Evolutionary conservation across 2,329 filamentous ascomycete species (phyloP), one percentile per base, ranked within the genome.

Genomic region (Venturia nashicola): DNA sequence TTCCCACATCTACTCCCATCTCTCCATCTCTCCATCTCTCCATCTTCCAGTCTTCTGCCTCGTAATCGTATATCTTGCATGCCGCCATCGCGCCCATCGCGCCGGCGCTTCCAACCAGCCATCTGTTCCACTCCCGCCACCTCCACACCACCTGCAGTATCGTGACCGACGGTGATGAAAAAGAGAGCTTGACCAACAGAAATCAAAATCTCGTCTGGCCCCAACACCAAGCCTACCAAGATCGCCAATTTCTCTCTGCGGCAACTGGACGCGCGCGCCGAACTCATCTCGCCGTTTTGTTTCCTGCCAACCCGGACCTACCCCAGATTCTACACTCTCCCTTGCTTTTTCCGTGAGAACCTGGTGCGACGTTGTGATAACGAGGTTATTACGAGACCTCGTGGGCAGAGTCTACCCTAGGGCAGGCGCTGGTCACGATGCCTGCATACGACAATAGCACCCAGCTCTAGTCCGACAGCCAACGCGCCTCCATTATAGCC

Each of bases 131-230:
- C 51, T 57, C 27, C 51, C 51, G 51, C 51, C 51, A 55, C 51
- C 51, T 55, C 51, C 51, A 55, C 51, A 34, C 27, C 0, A n/a
- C 27, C 51, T 36, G 51, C 32, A 57, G 32, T 65, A 57, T 51
- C 43, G 57, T 57, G 16, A 36, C n/a, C 43, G 20, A 34, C 36
- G 36, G 65, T 69, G 68, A 66, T 67, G 46, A 65, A 64, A 67
- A 61, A 59, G 51, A 62, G 40, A 64, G 64, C 70, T 72, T 74
- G 67, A 74, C 70, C 64, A n/a, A n/a, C n/a, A n/a, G n/a, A 65
- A 62, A 65, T 12, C 39, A 9, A 65, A 46, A 65, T 7, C 8
- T 54, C 48, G 48, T 34, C 23, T 32, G n/a, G 14, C 18, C 36
- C 51, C 6, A 36, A n/a, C 51, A n/a, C 51, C 27, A 57, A 36